These are phyloP conservation scores for Paraphaeosphaeria sporulosa DNA, from an alignment of 2,329 filamentous ascomycete species.

Conservation along the genomic window DNA sequence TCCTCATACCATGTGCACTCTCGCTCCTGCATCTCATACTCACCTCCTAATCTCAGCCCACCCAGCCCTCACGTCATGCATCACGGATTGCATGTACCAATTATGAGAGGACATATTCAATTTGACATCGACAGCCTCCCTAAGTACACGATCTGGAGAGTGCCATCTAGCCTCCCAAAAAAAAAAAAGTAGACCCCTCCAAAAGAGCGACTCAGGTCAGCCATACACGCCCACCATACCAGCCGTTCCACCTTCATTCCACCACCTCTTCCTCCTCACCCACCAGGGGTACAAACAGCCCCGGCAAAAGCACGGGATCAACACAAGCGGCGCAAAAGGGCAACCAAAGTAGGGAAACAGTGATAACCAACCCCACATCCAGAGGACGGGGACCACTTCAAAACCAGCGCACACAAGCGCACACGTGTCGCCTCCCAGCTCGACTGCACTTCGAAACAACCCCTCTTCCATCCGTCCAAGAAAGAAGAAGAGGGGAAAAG, in stretches of 20 bases:
- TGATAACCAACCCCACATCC: conserved; percentile 49
- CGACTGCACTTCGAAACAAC: conserved; percentile 19
- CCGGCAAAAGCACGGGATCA: conserved; percentile 45
- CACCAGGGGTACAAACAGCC: conserved; percentile 24
- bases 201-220: conserved; percentile 23
- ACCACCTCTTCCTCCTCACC: conserved; percentile 15
- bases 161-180: conserved; percentile 17
- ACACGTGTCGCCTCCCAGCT: conserved; percentile 49
- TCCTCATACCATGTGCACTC: too few species aligned
- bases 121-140: conserved; percentile 36
- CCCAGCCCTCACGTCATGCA: too few species aligned
- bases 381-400: conserved; percentile 48
- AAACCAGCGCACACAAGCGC: conserved; percentile 37
- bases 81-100: not conserved
- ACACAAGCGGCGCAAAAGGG: conserved; percentile 37
- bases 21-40: too few species aligned
- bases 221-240: conserved; percentile 1
- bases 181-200: conserved; percentile 14
- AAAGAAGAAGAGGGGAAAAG: conserved; percentile 18
- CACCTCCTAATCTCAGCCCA: too few species aligned
- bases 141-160: conserved; percentile 21
- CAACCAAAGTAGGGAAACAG: conserved; percentile 27
- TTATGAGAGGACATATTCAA: conserved; percentile 28
- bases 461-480: conserved; percentile 27
- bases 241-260: conserved; percentile 21